Evolutionary conservation across 106 monocot genomes (phyloP).

Genomic region (Agapanthus africanus): DNA sequence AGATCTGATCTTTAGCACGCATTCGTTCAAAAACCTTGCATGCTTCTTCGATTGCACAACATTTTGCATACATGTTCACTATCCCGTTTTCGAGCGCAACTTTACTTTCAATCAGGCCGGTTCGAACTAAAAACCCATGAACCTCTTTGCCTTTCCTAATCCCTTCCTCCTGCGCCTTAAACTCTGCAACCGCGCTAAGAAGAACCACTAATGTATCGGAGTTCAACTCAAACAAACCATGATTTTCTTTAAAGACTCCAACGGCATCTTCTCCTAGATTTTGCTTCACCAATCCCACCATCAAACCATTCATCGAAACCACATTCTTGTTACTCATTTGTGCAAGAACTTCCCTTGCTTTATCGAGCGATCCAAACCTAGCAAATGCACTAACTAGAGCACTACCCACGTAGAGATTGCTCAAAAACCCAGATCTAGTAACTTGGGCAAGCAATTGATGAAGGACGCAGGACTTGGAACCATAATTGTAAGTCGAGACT

Average conservation of each 20-base stretch:
- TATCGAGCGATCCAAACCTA: constrained; percentile 43
- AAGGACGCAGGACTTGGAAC: constrained; percentile 19
- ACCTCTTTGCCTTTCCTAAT: constrained; percentile 58
- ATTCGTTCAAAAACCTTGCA: constrained; percentile 45
- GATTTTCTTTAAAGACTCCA: constrained; percentile 40
- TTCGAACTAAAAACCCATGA: constrained; percentile 50
- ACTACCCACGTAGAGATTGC: constrained; percentile 82
- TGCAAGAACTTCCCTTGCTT: constrained; percentile 38
- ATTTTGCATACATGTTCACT: constrained; percentile 85
- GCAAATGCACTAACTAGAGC: constrained; percentile 80
- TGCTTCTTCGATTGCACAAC: constrained; percentile 55
- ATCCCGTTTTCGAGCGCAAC: constrained; percentile 57
- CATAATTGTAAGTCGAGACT: constrained; percentile 22
- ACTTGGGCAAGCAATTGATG: constrained; percentile 46
- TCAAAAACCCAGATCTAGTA: constrained; percentile 42
- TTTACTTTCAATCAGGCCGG: constrained; percentile 22
- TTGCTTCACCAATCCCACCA: constrained; percentile 72
- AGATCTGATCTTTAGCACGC: constrained; percentile 49
- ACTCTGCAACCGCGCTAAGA: constrained; percentile 63
- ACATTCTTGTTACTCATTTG: constrained; percentile 49
- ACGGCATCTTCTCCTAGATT: constrained; percentile 52
- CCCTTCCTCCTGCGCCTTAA: constrained; percentile 39
- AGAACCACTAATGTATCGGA: constrained; percentile 60
- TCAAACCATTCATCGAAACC: constrained; percentile 79
- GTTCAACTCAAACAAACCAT: constrained; percentile 19